Evolutionary conservation across 257 asterid species (phyloP).

Genomic region (Solanum neorickii): DNA sequence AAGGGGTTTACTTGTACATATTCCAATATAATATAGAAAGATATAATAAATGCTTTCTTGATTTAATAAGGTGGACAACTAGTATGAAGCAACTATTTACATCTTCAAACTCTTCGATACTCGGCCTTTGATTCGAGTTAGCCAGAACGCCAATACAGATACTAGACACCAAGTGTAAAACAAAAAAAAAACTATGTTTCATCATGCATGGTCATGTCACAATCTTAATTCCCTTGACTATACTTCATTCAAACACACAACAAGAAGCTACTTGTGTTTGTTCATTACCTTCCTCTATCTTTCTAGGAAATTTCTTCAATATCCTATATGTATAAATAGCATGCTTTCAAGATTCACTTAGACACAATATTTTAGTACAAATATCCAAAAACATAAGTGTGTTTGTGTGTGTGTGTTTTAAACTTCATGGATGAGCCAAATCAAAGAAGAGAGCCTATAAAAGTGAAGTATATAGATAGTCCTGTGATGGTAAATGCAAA

Average conservation of each 20-base stretch:
- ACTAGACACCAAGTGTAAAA: background rate
- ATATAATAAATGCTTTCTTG: background rate
- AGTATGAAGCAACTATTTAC: background rate
- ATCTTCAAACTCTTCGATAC: background rate
- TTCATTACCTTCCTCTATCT: background rate
- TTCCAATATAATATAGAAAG: background rate
- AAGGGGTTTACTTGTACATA: too few species aligned
- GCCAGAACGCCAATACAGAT: background rate
- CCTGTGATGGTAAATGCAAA: constrained; percentile 19
- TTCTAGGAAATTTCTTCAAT: background rate
- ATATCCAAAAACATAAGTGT: background rate
- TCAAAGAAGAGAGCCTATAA: constrained; percentile 5
- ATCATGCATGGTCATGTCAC: background rate
- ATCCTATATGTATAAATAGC: background rate
- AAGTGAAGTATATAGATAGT: constrained; percentile 20
- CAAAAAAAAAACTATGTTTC: background rate
- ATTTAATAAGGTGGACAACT: background rate
- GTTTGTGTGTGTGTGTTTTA: background rate
- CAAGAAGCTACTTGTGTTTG: background rate
- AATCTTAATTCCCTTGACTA: background rate
- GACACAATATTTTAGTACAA: background rate
- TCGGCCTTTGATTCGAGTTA: background rate
- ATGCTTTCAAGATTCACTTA: background rate
- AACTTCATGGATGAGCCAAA: background rate
- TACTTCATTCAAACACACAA: background rate